A percentile compares a stretch with the other conserved stretches of the same genome.
phyloP scores from a whole-genome alignment of 176 grass and related monocot genomes.

The Hsuehochloa calcarea region DNA sequence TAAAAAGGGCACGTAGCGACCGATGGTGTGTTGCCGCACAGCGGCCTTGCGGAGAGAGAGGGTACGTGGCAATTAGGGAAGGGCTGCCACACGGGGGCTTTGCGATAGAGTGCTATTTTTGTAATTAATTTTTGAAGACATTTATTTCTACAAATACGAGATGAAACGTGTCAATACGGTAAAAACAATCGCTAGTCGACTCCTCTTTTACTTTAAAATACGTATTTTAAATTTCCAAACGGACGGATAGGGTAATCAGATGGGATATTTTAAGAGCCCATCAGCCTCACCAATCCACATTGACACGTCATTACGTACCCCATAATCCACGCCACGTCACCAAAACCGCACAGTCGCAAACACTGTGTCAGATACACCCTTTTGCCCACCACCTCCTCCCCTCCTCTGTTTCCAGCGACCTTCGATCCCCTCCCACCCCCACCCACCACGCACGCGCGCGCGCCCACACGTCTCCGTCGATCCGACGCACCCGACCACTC shows the following conservation, averaged over 20 bases:
- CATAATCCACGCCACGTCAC: background rate
- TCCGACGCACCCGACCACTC: background rate
- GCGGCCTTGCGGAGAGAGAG: no score
- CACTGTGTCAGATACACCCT: no score
- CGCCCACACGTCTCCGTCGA: background rate
- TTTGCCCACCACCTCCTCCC: background rate
- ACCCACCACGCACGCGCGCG: no score
- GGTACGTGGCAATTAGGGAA: no score
- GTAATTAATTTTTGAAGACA: no score
- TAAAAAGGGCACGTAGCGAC: no score
- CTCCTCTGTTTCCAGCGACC: background rate
- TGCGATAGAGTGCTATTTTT: no score
- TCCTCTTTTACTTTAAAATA: background rate
- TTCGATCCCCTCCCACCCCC: background rate
- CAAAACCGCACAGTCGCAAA: background rate
- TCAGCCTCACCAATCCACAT: background rate
- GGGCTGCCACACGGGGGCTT: no score
- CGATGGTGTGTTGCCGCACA: no score
- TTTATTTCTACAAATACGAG: no score
- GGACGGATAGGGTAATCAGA: background rate
- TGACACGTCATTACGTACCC: background rate
- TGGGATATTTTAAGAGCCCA: background rate
- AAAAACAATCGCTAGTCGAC: no score
- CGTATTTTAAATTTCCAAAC: background rate
- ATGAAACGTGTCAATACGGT: no score